Base-by-base conservation (phyloP, 805 yeast species). In the Candida ortonii region DNA sequence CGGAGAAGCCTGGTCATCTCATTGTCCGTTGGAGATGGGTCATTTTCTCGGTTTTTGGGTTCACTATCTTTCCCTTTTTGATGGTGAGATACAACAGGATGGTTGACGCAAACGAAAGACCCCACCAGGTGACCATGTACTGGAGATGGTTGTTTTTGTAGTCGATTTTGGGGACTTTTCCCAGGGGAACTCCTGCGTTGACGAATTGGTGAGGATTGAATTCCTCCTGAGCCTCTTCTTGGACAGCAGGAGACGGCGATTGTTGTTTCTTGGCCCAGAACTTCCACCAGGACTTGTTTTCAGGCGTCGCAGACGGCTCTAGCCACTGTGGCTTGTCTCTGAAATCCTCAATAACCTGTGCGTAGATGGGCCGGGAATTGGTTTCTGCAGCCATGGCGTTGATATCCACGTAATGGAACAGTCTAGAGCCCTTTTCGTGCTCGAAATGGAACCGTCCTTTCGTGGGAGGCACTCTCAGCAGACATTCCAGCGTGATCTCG, bases 51-150 rank as follows among this genome's bases (percentile, higher is more conserved):
- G 59, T 54, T 28, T 60, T 44, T 18, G 73, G 70, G 40, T 64
- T 67, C 23, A 58, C 52, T 14, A 55, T 41, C 39, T 39, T 55
- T 20, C 61, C 54, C 52, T 73, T 76, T 42, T 61, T 67, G 38
- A 80, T 46, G 13, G 80, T 73, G 19, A 73, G 53, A 17, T 70
- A 46, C 21, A 93, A 68, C 61, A 87, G 73, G 21, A 82, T 75
- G 1, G 88, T 50, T 22, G 95, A 82, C 23, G 85, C 73, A 25
- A 84, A 50, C 2, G 88, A 78, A 26, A 90, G 71, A 0, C 96
- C 95, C 57, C 85, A 90, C 98, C 98, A 93, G 0, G 98, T 93
- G 14, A 87, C 77, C 52, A 93, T 64, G 57, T 93, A 93, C 58
- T 90, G 96, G 58, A 89, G 62, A 55, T 93, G 98, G 54, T 88